A percentile compares a stretch with the other conserved stretches of the same genome.
Evolutionary conservation across 768 basidiomycete genomes (phyloP).

Genomic region (Amanita pallidorosea): DNA sequence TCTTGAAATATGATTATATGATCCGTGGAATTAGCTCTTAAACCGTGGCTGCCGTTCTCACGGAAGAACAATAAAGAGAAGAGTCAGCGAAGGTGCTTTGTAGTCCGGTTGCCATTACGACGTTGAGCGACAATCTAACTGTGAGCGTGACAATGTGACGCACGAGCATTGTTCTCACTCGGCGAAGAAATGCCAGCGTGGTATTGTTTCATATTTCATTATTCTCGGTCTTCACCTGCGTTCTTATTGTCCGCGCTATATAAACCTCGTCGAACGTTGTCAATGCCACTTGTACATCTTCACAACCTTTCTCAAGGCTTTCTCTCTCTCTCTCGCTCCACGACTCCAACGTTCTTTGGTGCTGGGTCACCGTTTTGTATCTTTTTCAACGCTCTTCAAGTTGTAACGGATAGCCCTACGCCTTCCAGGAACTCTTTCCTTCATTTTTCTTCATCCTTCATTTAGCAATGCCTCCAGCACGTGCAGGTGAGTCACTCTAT

Average conservation of each 20-base stretch:
- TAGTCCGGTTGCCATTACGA: too few relatives aligned
- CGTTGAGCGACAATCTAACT: too few relatives aligned
- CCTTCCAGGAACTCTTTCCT: neutral
- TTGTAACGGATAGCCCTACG: neutral
- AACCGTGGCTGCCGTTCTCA: too few relatives aligned
- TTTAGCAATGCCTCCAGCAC: conserved; percentile 1
- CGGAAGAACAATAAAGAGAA: too few relatives aligned
- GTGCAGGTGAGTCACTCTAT: neutral
- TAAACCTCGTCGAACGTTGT: neutral
- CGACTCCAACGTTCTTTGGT: conserved; percentile 3
- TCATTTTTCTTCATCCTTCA: neutral
- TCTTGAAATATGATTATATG: too few relatives aligned
- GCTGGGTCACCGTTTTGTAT: conserved; percentile 1
- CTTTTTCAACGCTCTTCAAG: neutral
- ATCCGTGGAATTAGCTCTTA: too few relatives aligned
- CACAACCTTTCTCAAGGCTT: neutral
- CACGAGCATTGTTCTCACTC: neutral
- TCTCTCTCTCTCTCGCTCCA: neutral
- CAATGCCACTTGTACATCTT: neutral
- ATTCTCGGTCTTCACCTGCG: neutral
- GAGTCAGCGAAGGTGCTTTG: too few relatives aligned
- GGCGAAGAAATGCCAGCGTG: too few relatives aligned
- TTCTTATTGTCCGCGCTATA: conserved; percentile 3
- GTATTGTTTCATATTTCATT: neutral
- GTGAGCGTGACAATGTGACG: too few relatives aligned